Conservation (phyloP, 768 basidiomycete genomes). For the Mrakia frigida region DNA sequence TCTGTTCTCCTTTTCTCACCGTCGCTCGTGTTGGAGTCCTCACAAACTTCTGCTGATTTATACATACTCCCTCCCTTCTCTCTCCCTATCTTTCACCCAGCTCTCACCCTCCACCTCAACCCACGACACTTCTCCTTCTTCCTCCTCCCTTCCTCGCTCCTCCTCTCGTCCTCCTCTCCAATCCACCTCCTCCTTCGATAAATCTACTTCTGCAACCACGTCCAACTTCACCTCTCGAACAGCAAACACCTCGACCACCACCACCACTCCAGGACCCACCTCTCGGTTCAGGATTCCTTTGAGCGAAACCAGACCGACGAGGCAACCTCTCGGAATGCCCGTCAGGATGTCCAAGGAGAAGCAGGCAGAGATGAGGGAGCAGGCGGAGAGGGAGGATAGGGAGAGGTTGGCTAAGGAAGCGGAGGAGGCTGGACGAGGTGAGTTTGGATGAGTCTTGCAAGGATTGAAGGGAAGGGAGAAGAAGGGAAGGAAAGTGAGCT, state of each 20-base stretch:
- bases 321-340: slow-evolving; percentile 14
- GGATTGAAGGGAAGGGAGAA: neutral
- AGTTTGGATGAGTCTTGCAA: neutral
- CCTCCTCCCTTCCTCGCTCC: neutral
- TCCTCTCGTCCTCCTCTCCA: neutral
- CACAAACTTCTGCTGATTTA: too few species aligned
- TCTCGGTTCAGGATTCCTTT: neutral
- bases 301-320: slow-evolving; percentile 11
- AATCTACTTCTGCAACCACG: neutral
- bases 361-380: slow-evolving; percentile 2
- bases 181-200: neutral
- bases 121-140: neutral
- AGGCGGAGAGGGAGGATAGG: slow-evolving; percentile 18
- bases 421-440: slow-evolving; percentile 12
- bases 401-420: slow-evolving; percentile 6
- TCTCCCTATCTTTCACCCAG: neutral
- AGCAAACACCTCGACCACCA: neutral
- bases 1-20: neutral
- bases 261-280: slow-evolving; percentile 1
- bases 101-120: neutral
- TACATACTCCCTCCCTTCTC: neutral
- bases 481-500: neutral
- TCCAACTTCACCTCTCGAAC: neutral
- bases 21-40: too few species aligned
- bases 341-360: slow-evolving; percentile 13